phyloP scores from a whole-genome alignment of 768 basidiomycete genomes.

The Suillus subaureus region DNA sequence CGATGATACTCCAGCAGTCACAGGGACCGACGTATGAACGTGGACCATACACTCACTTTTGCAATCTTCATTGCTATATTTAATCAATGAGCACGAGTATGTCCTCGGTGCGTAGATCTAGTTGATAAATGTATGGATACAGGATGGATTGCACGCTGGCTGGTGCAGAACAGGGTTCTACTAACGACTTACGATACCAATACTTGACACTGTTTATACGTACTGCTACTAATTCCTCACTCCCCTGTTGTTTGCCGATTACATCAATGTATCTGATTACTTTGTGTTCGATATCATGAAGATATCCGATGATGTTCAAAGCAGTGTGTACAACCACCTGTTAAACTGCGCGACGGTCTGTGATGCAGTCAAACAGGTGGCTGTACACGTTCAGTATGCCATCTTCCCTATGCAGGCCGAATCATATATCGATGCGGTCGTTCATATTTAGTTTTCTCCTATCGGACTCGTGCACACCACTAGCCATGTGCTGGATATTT shows the following conservation, averaged over 20 bases:
- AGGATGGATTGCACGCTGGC: constrained; percentile 10
- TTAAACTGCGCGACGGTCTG: neutral
- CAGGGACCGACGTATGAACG: constrained; percentile 5
- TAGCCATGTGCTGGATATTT: neutral
- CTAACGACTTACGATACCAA: constrained; percentile 14
- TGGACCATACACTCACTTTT: neutral
- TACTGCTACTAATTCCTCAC: constrained; percentile 16
- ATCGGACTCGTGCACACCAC: neutral
- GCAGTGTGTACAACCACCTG: neutral
- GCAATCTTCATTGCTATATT: constrained; percentile 1
- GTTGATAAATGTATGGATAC: constrained; percentile 5
- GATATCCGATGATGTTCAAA: neutral
- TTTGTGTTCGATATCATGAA: neutral
- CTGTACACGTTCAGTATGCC: neutral
- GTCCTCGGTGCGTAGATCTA: constrained; percentile 5
- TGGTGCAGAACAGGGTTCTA: constrained; percentile 10
- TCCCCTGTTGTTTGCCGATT: neutral
- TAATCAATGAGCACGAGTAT: neutral
- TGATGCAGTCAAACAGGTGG: too few relatives aligned
- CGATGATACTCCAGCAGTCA: constrained; percentile 15
- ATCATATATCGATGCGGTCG: neutral
- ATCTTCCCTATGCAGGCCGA: neutral
- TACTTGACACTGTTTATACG: constrained; percentile 24
- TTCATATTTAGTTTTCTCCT: neutral
- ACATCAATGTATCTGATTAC: constrained; percentile 4